phyloP scores from a whole-genome alignment of 305 asterid genomes.

The Fraxinus platypoda region DNA sequence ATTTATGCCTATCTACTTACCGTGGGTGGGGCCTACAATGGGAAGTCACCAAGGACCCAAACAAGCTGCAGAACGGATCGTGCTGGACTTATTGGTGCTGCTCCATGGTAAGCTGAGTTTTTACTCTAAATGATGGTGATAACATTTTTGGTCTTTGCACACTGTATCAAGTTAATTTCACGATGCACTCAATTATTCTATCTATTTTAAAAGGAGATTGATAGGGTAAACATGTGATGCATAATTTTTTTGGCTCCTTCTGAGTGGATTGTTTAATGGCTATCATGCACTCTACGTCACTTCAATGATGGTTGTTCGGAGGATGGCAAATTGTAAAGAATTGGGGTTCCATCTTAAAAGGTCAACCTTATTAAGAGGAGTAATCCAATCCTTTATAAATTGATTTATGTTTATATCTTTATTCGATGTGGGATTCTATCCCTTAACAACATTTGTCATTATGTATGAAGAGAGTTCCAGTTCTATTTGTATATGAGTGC shows the following conservation, averaged over 20 bases:
- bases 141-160: background rate
- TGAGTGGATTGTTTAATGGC: background rate
- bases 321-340: no score
- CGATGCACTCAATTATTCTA: background rate
- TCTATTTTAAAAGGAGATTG: background rate
- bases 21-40: constrained; percentile 54
- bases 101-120: constrained; percentile 39
- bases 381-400: no score
- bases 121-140: background rate
- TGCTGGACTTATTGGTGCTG: constrained; percentile 47
- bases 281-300: background rate
- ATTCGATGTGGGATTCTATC: no score
- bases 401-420: no score
- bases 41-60: constrained; percentile 47
- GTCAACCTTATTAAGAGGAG: no score
- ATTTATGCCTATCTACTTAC: constrained; percentile 48
- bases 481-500: background rate
- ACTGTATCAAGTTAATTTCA: background rate
- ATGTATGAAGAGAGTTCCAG: background rate
- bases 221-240: background rate
- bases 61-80: constrained; percentile 53
- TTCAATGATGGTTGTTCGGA: background rate
- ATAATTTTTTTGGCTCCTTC: background rate
- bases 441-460: background rate
- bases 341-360: no score